Evolutionary conservation across 257 asterid genomes (phyloP), one percentile per base, ranked within the genome.

Genomic region (Anisodus tanguticus): DNA sequence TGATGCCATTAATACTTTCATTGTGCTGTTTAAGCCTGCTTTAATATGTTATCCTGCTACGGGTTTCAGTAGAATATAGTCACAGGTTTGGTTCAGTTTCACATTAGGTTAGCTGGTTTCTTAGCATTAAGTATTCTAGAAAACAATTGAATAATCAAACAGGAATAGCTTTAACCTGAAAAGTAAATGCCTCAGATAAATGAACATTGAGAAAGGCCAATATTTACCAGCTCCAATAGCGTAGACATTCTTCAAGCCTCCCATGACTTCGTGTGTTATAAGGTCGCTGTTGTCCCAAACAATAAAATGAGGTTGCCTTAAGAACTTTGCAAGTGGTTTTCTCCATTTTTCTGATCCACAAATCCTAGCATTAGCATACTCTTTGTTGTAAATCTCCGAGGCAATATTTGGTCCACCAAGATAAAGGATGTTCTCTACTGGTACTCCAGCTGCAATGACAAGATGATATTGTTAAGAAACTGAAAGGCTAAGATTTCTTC

Each of bases 381-480:
- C 98, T 85, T 90, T 92, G 84, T 93, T 91, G 90, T 95, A 95
- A 47, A 95, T 95, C 90, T 95, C 98, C 0, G 98, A 95, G 57
- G 98, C 98, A 71, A 95, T 95, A 76, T 95, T 95, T 43, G 98
- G 98, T 60, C 98, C 98, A 8, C 98, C 98, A 11, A 95, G 97
- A 78, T 95, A 95, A 54, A 95, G 89, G 85, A 92, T 93, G 88
- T 95, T 92, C 89, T 93, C 97, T 1, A 95, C 81, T 8, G 98
- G 95, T 17, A 90, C 71, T 71, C 96, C 91, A 22, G 98, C 98
- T 95, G 90, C 90, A 76, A 88, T 10, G 49, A 77, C 69, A 11
- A 67, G 12, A 80, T 13, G n/a, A 53, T 53, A 51, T 11, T 60
- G 83, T 35, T 41, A 67, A 72, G 43, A 58, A 86, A 79, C 84